These are phyloP conservation scores for Diplodia scrobiculata DNA, from an alignment of 2,329 filamentous ascomycete species.

Conservation along the genomic window DNA sequence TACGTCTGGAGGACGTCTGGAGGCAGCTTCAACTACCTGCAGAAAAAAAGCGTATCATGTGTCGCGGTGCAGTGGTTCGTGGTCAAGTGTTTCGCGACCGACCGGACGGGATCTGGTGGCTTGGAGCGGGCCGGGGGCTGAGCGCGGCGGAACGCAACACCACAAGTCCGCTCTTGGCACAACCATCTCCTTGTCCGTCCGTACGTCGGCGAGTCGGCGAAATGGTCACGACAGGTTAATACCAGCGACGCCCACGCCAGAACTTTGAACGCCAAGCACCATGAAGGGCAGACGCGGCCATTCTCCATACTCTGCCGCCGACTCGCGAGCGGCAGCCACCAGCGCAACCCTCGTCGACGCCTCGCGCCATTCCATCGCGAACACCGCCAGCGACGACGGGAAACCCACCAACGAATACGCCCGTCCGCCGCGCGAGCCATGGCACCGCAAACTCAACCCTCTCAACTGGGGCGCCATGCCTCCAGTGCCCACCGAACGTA, in stretches of 20 bases:
- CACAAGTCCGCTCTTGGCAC: neutral
- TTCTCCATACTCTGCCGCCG: neutral
- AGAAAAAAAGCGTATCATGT: too few relatives aligned
- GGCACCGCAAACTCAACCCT: slow-evolving; percentile 60
- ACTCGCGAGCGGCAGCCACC: slow-evolving; percentile 30
- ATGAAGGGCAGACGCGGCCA: neutral
- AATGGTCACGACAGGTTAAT: neutral
- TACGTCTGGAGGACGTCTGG: too few relatives aligned
- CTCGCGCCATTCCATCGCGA: neutral
- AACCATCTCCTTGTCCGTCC: neutral
- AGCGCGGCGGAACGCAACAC: neutral
- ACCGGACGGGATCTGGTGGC: neutral
- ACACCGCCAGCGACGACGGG: slow-evolving; percentile 34
- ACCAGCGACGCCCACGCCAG: neutral
- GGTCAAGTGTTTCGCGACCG: too few relatives aligned
- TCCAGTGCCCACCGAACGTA: slow-evolving; percentile 57
- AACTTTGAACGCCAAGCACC: neutral
- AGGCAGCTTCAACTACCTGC: too few relatives aligned
- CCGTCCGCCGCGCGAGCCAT: slow-evolving; percentile 38
- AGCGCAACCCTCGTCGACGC: slow-evolving; percentile 35
- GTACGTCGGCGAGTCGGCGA: neutral
- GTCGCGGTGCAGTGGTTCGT: too few relatives aligned
- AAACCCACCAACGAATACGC: slow-evolving; percentile 28
- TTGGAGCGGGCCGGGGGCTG: neutral
- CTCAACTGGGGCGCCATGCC: slow-evolving; percentile 55